Evolutionary conservation across 805 yeast genomes (phyloP).

Genomic region (Monosporozyma solicola): DNA sequence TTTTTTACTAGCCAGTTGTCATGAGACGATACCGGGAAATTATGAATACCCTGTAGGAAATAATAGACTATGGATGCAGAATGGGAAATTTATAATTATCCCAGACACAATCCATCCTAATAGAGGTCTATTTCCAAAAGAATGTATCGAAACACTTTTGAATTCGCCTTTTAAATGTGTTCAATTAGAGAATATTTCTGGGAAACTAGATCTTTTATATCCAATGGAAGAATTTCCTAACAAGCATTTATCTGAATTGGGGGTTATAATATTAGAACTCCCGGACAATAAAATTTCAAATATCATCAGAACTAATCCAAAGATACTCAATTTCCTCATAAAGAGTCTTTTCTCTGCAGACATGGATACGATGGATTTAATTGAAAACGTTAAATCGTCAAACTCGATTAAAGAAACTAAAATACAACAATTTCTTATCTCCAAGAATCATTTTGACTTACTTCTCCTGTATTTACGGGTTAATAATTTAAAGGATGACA

Average conservation of each 20-base stretch:
- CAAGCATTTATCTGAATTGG: slow-evolving; percentile 19
- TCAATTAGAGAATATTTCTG: slow-evolving; percentile 18
- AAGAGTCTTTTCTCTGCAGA: slow-evolving; percentile 6
- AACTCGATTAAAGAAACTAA: neutral
- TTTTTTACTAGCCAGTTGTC: slow-evolving; percentile 41
- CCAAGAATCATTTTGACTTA: slow-evolving; percentile 11
- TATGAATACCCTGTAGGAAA: slow-evolving; percentile 35
- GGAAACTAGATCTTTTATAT: slow-evolving; percentile 10
- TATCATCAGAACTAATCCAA: slow-evolving; percentile 11
- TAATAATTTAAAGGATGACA: slow-evolving; percentile 6
- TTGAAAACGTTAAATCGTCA: neutral
- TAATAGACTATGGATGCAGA: slow-evolving; percentile 47
- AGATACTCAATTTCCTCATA: slow-evolving; percentile 13
- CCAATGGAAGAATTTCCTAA: slow-evolving; percentile 22
- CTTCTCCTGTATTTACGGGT: slow-evolving; percentile 12
- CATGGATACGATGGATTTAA: neutral
- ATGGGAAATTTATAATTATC: slow-evolving; percentile 33
- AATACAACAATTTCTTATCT: neutral
- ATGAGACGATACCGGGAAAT: slow-evolving; percentile 36
- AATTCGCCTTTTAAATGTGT: slow-evolving; percentile 31
- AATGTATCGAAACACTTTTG: slow-evolving; percentile 35
- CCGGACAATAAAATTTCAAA: slow-evolving; percentile 12
- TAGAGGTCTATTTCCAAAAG: slow-evolving; percentile 31
- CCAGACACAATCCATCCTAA: slow-evolving; percentile 32
- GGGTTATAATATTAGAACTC: slow-evolving; percentile 8